phyloP scores from a whole-genome alignment of 176 grass and related monocot species.

The Coix lacrymajobi region DNA sequence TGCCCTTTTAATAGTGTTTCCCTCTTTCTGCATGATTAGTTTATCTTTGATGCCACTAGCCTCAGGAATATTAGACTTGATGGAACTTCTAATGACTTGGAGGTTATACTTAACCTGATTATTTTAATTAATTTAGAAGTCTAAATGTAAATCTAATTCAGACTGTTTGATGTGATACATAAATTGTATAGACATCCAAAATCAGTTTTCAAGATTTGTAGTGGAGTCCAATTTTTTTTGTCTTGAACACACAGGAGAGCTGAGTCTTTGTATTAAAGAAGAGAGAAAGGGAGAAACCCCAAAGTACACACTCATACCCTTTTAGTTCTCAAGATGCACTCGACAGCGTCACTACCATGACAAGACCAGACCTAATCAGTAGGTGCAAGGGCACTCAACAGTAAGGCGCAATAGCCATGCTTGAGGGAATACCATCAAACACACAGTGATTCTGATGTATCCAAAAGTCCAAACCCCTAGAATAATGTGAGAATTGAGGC shows the following conservation, averaged over 20 bases:
- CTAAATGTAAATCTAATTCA: neutral
- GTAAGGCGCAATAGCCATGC: neutral
- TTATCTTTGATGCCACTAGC: neutral
- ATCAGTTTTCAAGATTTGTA: neutral
- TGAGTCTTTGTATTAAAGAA: neutral
- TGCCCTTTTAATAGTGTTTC: neutral
- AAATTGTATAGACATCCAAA: neutral
- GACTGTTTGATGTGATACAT: neutral
- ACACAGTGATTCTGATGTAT: neutral
- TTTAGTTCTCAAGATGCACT: neutral
- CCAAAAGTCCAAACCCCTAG: neutral
- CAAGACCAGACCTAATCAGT: neutral
- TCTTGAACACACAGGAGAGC: neutral
- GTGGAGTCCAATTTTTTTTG: neutral
- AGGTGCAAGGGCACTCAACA: neutral
- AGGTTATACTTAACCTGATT: neutral
- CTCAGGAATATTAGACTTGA: neutral
- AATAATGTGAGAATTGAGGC: neutral
- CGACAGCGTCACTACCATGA: neutral
- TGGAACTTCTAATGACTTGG: neutral
- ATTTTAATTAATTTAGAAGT: neutral
- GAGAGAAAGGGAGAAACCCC: neutral
- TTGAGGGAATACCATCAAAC: neutral
- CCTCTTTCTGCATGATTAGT: neutral
- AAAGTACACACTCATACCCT: neutral